Evolutionary conservation across 192 early-diverging fungal species (phyloP), one percentile per base, ranked within the genome.

Genomic region (Backusella circina): DNA sequence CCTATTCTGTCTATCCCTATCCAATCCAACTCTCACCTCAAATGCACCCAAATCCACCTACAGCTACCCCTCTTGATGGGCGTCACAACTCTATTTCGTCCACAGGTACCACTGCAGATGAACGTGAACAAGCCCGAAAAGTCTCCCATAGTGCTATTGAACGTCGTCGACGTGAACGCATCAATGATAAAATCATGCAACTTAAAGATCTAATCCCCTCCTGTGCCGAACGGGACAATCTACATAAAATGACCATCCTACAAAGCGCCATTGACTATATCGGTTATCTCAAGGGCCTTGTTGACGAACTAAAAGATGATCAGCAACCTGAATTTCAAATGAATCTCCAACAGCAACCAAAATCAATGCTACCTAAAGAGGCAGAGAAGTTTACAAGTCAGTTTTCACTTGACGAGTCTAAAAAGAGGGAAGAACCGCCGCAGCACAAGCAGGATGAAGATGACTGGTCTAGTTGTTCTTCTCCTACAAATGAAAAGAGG

Each of bases 71-170:
- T 35, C 65, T 67, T 44, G 23, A 5, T 41, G 38, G n/a, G 16
- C 67, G 67, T 68, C 31, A 37, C 9, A 73, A 73, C n/a, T 73
- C 54, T 15, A 61, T 36, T n/a, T 70, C 69, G 6, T 47, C 41
- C 28, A 70, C 23, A 21, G 26, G 21, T 3, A 47, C 69, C 4
- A 70, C 69, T 39, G 80, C 85, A 15, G 86, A 88, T 65, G 84
- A 88, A 78, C 86, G 91, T 47, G 93, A 95, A 67, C 74, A 84
- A 76, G 87, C 89, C 70, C 88, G 95, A 32, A 94, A 94, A 71
- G 87, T 91, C 12, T 92, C 93, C 3, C 95, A 97, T 67, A 93
- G 92, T 21, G 91, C 89, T 0, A 96, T 95, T 73, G 95, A 97
- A 80, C 86, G 94, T 4, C 84, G 91, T 44, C 89, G 94, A 39